Base-by-base conservation (phyloP, 148 eudicot genomes). In the Rhododendron henanense region DNA sequence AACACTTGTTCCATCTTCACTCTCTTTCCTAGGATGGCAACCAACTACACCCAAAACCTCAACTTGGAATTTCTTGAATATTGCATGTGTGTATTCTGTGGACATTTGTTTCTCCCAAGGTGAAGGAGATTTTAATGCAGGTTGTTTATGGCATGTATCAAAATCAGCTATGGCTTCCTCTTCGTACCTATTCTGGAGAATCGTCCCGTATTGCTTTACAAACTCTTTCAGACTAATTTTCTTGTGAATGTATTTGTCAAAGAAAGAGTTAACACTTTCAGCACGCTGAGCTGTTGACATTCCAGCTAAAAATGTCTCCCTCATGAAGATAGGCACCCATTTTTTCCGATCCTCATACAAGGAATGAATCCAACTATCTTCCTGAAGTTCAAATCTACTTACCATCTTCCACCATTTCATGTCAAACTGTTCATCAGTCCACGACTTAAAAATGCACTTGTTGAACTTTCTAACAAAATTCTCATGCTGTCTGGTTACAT, bases 31-130 rank as follows among this genome's bases (percentile, higher is more conserved):
- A 57, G 90, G 90, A 85, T 92, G 94, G 84, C 94, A 92, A 53
- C 92, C 94, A 65, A 87, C 90, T 63, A 91, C 92, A 45, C 94
- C 94, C 87, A 90, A 87, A 45, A 88, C 91, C 85, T 92, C 94
- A 69, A 85, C 89, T 87, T 92, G 94, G 79, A 92, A 92, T 57
- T 90, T 92, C 80, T 89, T 90, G 88, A 92, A 92, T 85, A 92
- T 88, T 69, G 90, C 83, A 59, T 90, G 92, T 45, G 92, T 90
- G 80, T 90, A 92, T 81, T 90, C 85, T 18, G 87, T 87, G 13
- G 91, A 86, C 92, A 90, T 89, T 88, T 92, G 92, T 83, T 92
- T 92, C 87, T 90, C 94, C 85, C 91, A 92, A 77, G 94, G 94
- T 47, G 94, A 90, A 73, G 92, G 94, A 28, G 94, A 92, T 35